phyloP scores from a whole-genome alignment of 495 filamentous ascomycete species.

The Parathielavia appendiculata region DNA sequence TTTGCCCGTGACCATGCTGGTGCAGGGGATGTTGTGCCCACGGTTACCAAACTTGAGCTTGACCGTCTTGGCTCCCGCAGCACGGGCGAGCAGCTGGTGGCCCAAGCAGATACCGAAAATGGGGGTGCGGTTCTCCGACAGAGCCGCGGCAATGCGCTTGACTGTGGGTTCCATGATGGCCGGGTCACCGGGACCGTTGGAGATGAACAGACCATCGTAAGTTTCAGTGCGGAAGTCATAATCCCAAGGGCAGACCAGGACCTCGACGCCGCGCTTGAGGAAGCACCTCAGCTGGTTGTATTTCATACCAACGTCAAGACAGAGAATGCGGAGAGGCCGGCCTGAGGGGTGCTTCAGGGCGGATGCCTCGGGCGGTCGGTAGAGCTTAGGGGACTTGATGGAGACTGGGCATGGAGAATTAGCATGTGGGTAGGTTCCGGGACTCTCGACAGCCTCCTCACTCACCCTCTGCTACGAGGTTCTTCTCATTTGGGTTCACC shows the following conservation, averaged over 20 bases:
- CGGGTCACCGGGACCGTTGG: conserved; percentile 95
- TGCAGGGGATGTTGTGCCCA: conserved; percentile 97
- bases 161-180: conserved; percentile 73
- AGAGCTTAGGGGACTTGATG: conserved; percentile 73
- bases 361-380: conserved; percentile 59
- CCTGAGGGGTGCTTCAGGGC: conserved; percentile 80
- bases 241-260: conserved; percentile 91
- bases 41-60: conserved; percentile 99
- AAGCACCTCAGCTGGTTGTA: conserved; percentile 95
- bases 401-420: conserved; percentile 61
- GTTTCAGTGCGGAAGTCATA: conserved; percentile 78
- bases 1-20: conserved; percentile 84
- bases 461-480: conserved; percentile 91
- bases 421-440: conserved; percentile 21
- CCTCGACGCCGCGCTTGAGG: conserved; percentile 84
- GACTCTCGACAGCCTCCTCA: conserved; percentile 19
- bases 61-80: conserved; percentile 76
- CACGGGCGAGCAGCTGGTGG: conserved; percentile 88
- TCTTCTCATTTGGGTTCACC: conserved; percentile 86
- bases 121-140: conserved; percentile 71
- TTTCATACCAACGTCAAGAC: conserved; percentile 94
- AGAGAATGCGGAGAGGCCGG: conserved; percentile 76
- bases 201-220: conserved; percentile 95
- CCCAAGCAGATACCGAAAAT: conserved; percentile 97
- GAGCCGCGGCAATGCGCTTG: conserved; percentile 63